Conservation (phyloP, 2,329 filamentous ascomycete species). For the Beauveria pseudobassiana region DNA sequence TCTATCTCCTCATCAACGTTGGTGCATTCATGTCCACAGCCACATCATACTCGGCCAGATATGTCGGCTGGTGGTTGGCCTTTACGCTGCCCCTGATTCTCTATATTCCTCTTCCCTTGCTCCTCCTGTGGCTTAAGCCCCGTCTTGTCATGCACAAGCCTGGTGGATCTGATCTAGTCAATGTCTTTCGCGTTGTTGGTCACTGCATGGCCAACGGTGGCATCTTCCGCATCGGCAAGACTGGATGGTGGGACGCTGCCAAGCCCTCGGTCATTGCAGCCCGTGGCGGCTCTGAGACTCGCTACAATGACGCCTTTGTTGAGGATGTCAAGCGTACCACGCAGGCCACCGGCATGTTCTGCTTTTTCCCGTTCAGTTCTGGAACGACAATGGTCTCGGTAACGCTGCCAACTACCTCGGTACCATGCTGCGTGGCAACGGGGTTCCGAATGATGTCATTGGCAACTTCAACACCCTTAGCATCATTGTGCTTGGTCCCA, state of each 20-base stretch:
- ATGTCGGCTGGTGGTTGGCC: conserved; percentile 42
- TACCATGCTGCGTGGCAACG: conserved; percentile 37
- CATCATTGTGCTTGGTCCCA: conserved; percentile 40
- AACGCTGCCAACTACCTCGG: conserved; percentile 28
- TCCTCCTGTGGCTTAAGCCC: conserved; percentile 50
- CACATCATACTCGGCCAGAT: conserved; percentile 45
- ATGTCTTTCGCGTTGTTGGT: conserved; percentile 47
- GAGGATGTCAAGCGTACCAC: conserved; percentile 52
- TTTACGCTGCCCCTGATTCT: conserved; percentile 39
- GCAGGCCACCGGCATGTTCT: conserved; percentile 33
- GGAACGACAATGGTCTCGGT: conserved; percentile 35
- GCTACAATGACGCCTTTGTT: conserved; percentile 58
- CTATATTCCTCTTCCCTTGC: conserved; percentile 50
- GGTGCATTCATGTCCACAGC: conserved; percentile 45
- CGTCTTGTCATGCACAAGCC: conserved; percentile 51
- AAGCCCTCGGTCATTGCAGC: conserved; percentile 44
- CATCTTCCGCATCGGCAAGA: conserved; percentile 45
- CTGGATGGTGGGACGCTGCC: conserved; percentile 51
- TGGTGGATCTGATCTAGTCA: conserved; percentile 57
- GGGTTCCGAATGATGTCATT: conserved; percentile 54
- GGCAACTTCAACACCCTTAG: conserved; percentile 51
- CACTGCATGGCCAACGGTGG: conserved; percentile 44
- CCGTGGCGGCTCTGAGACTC: conserved; percentile 39
- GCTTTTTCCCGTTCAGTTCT: conserved; percentile 33
- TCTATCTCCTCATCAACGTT: conserved; percentile 48